Evolutionary conservation across 2,329 filamentous ascomycete genomes (phyloP).

Genomic region (Penicillium freii): DNA sequence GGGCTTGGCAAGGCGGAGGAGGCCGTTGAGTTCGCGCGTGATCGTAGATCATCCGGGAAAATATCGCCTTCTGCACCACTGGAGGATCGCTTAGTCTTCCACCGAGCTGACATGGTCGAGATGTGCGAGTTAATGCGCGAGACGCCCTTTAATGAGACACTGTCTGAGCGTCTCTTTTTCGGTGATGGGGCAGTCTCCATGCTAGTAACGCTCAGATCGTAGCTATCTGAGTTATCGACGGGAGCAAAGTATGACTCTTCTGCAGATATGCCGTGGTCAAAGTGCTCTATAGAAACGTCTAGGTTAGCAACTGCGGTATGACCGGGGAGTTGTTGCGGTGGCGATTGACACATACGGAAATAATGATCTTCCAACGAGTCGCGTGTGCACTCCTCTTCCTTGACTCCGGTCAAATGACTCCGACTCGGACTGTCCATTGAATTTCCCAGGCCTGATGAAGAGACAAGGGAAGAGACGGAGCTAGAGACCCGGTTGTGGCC

Average conservation of each 20-base stretch:
- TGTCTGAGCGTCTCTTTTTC: constrained; percentile 56
- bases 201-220: constrained; percentile 61
- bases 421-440: constrained; percentile 56
- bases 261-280: constrained; percentile 33
- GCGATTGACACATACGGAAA: constrained; percentile 62
- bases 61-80: constrained; percentile 31
- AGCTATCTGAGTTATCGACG: constrained; percentile 34
- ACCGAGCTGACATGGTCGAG: constrained; percentile 65
- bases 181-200: constrained; percentile 57
- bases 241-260: constrained; percentile 32
- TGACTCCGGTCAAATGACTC: constrained; percentile 72
- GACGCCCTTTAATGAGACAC: constrained; percentile 48
- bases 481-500: constrained; percentile 52
- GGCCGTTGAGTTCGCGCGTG: constrained; percentile 43
- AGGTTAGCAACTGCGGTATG: constrained; percentile 6
- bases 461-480: constrained; percentile 72
- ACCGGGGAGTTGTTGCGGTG: neutral
- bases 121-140: constrained; percentile 67
- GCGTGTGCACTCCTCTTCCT: constrained; percentile 75
- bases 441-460: constrained; percentile 54
- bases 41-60: constrained; percentile 36
- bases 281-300: constrained; percentile 30
- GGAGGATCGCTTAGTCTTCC: constrained; percentile 41
- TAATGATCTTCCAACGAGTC: constrained; percentile 62
- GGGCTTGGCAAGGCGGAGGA: constrained; percentile 42